Percentiles rank a stretch among this genome's conserved stretches.
These are phyloP conservation scores for Lathyrus aphaca DNA, from an alignment of 306 rosid genomes.

Conservation along the genomic window DNA sequence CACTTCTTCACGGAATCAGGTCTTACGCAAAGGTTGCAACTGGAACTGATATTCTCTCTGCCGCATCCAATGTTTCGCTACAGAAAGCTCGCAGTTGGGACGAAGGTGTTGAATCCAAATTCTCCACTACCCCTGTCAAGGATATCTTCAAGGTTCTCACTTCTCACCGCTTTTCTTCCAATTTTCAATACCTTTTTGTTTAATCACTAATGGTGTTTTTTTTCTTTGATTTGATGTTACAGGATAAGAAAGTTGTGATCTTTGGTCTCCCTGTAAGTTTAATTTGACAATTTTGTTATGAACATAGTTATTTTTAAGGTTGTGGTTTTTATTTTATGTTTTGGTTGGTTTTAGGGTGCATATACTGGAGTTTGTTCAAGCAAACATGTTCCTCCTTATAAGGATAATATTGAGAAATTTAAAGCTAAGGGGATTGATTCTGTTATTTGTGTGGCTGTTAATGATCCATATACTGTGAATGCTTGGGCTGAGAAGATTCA, in stretches of 20 bases:
- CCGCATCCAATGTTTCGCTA: conserved; percentile 74
- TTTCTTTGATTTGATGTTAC: conserved; percentile 41
- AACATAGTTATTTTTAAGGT: background rate
- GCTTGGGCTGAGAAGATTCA: conserved; percentile 89
- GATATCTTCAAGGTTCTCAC: conserved; percentile 84
- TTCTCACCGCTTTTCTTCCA: background rate
- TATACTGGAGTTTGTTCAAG: conserved; percentile 89
- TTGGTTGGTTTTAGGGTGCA: conserved; percentile 71
- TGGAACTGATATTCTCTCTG: conserved; percentile 73
- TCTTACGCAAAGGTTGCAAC: conserved; percentile 58
- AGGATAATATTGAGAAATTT: conserved; percentile 68
- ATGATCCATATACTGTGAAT: conserved; percentile 78
- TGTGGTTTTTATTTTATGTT: conserved; percentile 1
- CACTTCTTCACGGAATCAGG: conserved; percentile 45
- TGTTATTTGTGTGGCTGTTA: conserved; percentile 82
- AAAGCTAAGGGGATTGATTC: conserved; percentile 82
- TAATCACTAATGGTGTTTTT: conserved; percentile 19
- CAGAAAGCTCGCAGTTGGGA: conserved; percentile 96
- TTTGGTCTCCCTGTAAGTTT: conserved; percentile 96
- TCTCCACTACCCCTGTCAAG: conserved; percentile 79
- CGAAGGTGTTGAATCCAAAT: conserved; percentile 83
- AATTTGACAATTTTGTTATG: background rate
- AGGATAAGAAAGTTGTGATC: conserved; percentile 88
- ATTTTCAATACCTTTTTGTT: background rate
- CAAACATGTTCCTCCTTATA: conserved; percentile 92